A percentile compares a stretch with the other conserved stretches of the same genome.
These are phyloP conservation scores for Flaveria robusta DNA, from an alignment of 129 eudicot genomes.

Conservation along the genomic window DNA sequence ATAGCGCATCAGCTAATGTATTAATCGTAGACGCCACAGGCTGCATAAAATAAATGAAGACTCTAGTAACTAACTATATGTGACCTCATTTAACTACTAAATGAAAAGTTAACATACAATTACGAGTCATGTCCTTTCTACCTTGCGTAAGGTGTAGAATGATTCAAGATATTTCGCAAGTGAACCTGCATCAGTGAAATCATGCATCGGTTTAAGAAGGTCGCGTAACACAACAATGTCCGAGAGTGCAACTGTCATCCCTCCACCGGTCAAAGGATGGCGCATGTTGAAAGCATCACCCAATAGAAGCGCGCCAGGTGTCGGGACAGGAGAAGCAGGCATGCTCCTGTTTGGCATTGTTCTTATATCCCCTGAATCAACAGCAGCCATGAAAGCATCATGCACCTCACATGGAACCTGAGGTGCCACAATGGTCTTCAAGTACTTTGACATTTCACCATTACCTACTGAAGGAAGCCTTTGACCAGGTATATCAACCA, in stretches of 20 bases:
- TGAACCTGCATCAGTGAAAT: conserved; percentile 47
- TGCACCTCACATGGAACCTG: conserved; percentile 54
- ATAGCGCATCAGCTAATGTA: conserved; percentile 50
- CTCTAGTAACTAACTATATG: not conserved
- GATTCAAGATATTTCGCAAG: conserved; percentile 49
- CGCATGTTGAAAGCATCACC: conserved; percentile 72
- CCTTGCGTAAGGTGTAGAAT: conserved; percentile 66
- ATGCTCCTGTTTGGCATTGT: conserved; percentile 60
- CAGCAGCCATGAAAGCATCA: conserved; percentile 47
- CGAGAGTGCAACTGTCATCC: conserved; percentile 65
- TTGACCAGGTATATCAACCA: conserved; percentile 42
- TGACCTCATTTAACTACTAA: not conserved
- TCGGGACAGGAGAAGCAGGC: conserved; percentile 55
- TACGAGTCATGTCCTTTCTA: not conserved
- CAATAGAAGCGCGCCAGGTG: conserved; percentile 63
- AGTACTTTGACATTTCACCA: conserved; percentile 55
- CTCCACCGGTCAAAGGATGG: conserved; percentile 65
- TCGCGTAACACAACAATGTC: conserved; percentile 47
- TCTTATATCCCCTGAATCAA: conserved; percentile 48
- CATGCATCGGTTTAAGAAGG: conserved; percentile 44
- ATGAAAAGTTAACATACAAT: not conserved
- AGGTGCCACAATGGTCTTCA: conserved; percentile 55
- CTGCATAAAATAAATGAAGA: conserved; percentile 26
- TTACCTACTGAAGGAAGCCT: conserved; percentile 53
- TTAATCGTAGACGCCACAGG: conserved; percentile 69